Percentiles rank a stretch among this genome's conserved stretches.
Evolutionary conservation across 371 early-diverging fungal genomes (phyloP).

Genomic region (Coemansia sp.): DNA sequence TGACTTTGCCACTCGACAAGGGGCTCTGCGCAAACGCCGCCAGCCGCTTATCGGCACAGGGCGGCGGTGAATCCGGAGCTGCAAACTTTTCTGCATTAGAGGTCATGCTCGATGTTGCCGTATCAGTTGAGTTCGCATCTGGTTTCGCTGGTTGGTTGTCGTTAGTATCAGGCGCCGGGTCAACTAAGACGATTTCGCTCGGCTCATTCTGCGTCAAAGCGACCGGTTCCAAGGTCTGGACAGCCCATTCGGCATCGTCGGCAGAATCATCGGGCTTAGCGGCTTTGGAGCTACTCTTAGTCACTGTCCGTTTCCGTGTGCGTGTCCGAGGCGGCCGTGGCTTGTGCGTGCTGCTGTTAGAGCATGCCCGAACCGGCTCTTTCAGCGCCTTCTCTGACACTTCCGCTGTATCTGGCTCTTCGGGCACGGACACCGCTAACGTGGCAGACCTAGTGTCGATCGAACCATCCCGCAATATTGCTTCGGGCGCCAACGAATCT

Average conservation of each 20-base stretch:
- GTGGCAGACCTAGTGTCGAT: not conserved
- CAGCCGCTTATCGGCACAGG: not conserved
- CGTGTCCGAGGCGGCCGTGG: not conserved
- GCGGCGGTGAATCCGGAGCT: not conserved
- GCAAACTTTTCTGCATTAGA: too few species aligned
- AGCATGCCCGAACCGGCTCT: not conserved
- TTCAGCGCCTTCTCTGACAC: not conserved
- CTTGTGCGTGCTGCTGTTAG: not conserved
- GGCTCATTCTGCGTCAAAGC: too few species aligned
- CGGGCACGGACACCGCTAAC: not conserved
- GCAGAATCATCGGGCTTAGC: not conserved
- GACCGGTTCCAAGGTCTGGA: too few species aligned
- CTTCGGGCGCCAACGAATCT: not conserved
- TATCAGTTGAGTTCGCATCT: not conserved
- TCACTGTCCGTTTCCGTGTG: not conserved
- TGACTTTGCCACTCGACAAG: conserved; percentile 32
- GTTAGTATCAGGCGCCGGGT: too few species aligned
- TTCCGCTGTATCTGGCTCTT: not conserved
- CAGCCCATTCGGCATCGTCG: not conserved
- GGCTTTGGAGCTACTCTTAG: too few species aligned
- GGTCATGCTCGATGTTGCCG: not conserved
- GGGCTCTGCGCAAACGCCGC: conserved; percentile 24
- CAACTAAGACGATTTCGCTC: too few species aligned
- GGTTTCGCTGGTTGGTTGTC: too few species aligned
- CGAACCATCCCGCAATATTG: not conserved